Conservation (phyloP, 805 yeast species). For the Metschnikowia santaceciliae region DNA sequence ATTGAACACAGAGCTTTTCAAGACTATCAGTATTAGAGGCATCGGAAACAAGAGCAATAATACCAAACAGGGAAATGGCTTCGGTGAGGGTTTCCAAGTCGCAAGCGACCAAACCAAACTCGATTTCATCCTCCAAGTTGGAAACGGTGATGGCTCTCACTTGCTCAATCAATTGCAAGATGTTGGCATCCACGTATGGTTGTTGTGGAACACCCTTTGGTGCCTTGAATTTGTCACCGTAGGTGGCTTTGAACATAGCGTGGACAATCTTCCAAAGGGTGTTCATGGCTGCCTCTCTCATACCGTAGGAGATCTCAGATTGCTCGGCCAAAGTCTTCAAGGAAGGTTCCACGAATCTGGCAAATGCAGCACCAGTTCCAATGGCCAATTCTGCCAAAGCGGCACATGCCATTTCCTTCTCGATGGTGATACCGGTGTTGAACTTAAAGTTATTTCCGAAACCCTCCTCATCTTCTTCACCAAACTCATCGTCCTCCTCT, state of each 20-base stretch:
- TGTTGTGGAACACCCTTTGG: constrained; percentile 64
- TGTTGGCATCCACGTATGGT: constrained; percentile 55
- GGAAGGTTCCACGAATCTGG: constrained; percentile 70
- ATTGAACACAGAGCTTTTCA: constrained; percentile 64
- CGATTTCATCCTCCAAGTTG: constrained; percentile 74
- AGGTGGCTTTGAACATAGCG: constrained; percentile 58
- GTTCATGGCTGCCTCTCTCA: constrained; percentile 80
- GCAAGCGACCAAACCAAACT: constrained; percentile 73
- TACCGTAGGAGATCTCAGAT: constrained; percentile 82
- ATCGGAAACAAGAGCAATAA: constrained; percentile 62
- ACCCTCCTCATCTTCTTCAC: constrained; percentile 53
- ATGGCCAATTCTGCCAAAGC: constrained; percentile 84
- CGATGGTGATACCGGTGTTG: constrained; percentile 92
- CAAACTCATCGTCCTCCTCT: constrained; percentile 49
- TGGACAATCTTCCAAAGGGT: constrained; percentile 80
- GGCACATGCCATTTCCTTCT: constrained; percentile 92
- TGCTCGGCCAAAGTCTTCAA: constrained; percentile 63
- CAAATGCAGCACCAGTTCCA: constrained; percentile 80
- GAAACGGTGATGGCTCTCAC: constrained; percentile 66
- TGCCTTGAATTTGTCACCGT: constrained; percentile 44
- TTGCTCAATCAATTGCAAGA: constrained; percentile 55
- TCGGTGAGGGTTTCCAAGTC: constrained; percentile 72
- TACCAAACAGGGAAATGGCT: constrained; percentile 65
- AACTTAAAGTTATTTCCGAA: constrained; percentile 72
- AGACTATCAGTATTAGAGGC: constrained; percentile 50